Conservation (phyloP, 371 early-diverging fungal species). For the Mortierella sp. region DNA sequence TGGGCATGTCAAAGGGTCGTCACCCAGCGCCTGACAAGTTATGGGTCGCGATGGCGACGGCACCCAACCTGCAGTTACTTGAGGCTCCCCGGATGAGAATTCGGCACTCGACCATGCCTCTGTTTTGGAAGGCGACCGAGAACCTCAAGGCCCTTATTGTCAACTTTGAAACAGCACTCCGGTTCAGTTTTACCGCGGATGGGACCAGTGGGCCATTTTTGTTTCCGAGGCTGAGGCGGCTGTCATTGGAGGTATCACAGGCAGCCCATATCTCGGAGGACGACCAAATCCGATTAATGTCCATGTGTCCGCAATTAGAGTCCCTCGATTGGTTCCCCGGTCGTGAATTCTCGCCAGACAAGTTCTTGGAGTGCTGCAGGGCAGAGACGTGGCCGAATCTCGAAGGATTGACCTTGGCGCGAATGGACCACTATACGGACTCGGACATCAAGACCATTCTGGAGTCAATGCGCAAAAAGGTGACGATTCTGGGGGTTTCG, state of each 20-base stretch:
- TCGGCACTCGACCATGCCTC: neutral
- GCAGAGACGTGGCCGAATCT: constrained; percentile 11
- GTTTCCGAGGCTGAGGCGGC: constrained; percentile 2
- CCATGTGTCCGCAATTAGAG: neutral
- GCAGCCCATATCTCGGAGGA: neutral
- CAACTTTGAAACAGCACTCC: neutral
- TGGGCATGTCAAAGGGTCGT: neutral
- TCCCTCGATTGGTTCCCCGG: constrained; percentile 1
- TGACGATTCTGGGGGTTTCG: neutral
- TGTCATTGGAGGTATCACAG: neutral
- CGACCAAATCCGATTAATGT: neutral
- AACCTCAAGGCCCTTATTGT: neutral
- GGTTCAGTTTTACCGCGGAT: neutral
- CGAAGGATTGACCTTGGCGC: constrained; percentile 3
- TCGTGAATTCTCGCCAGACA: neutral
- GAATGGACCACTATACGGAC: neutral
- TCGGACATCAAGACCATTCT: constrained; percentile 1
- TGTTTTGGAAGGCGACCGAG: constrained; percentile 4
- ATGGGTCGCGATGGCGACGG: neutral
- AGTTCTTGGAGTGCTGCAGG: neutral
- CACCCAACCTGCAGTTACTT: neutral
- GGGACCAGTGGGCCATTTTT: neutral
- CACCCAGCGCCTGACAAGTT: neutral
- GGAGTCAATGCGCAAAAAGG: neutral
- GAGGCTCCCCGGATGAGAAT: constrained; percentile 7